phyloP scores from a whole-genome alignment of 495 filamentous ascomycete species.

The Xanthoparmelia taractica region DNA sequence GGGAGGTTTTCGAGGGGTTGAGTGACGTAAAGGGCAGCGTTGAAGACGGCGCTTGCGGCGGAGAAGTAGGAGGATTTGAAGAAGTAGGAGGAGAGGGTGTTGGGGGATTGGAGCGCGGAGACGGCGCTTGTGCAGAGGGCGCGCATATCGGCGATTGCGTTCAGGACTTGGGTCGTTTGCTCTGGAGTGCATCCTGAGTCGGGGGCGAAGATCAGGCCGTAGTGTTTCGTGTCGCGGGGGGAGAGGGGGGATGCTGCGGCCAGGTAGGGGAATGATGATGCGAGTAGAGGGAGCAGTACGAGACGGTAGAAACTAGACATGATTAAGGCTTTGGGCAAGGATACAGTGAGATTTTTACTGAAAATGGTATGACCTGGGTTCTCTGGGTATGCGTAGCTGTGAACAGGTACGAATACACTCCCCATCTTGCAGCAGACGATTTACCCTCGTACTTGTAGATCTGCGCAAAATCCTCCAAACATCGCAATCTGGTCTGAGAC shows the following conservation, averaged over 20 bases:
- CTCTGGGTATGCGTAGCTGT: neutral
- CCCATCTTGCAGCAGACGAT: neutral
- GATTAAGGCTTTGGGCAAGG: neutral
- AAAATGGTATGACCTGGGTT: neutral
- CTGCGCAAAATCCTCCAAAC: neutral
- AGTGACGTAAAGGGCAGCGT: slow-evolving; percentile 1
- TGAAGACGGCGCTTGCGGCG: slow-evolving; percentile 18
- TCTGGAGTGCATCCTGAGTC: neutral
- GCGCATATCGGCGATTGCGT: neutral
- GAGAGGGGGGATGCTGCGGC: slow-evolving; percentile 3
- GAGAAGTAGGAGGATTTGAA: neutral
- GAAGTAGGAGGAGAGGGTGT: slow-evolving; percentile 7
- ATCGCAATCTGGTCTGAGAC: neutral
- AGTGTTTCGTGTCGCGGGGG: neutral
- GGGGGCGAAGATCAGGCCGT: neutral
- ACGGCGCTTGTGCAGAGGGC: neutral
- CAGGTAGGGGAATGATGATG: neutral
- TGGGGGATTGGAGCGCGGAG: neutral
- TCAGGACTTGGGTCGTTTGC: neutral
- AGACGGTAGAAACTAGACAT: neutral
- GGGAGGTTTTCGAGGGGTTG: neutral
- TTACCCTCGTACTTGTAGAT: neutral
- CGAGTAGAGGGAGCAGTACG: neutral
- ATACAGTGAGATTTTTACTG: neutral
- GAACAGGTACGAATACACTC: neutral